A percentile compares a stretch with the other conserved stretches of the same genome.
These are phyloP conservation scores for Polymyxa betae DNA, from an alignment of 208 protist genomes.

Conservation along the genomic window DNA sequence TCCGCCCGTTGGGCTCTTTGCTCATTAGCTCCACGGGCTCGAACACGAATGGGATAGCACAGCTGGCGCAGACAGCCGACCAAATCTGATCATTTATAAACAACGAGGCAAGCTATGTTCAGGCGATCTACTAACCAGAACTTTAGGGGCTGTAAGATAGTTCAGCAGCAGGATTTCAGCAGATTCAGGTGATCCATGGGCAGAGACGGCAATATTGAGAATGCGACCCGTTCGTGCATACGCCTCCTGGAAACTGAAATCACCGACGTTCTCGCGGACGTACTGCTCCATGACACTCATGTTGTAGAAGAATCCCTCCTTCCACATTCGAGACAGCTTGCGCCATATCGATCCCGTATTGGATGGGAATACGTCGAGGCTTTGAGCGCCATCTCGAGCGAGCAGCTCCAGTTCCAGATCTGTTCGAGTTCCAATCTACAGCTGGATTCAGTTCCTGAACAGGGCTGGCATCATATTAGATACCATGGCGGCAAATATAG, in stretches of 20 bases:
- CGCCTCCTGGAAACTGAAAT: conserved; percentile 40
- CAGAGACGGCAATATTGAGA: conserved; percentile 34
- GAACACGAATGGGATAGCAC: conserved; percentile 39
- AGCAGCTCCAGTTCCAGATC: conserved; percentile 11
- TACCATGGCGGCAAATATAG: conserved; percentile 44
- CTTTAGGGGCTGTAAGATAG: conserved; percentile 47
- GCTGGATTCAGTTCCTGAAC: too few relatives aligned
- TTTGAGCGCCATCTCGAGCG: background rate
- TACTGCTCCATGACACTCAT: background rate
- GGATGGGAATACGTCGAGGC: background rate
- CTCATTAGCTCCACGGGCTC: background rate
- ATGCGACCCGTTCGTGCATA: conserved; percentile 35
- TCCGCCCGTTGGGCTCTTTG: background rate
- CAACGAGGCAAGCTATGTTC: too few relatives aligned
- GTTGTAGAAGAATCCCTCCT: conserved; percentile 23
- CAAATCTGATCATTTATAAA: conserved; percentile 20
- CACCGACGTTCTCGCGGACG: conserved; percentile 31
- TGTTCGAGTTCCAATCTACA: conserved; percentile 27
- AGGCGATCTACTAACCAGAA: conserved; percentile 1
- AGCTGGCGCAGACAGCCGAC: conserved; percentile 38
- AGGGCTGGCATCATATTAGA: too few relatives aligned
- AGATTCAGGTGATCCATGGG: background rate
- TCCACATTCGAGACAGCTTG: background rate
- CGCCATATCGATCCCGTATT: background rate
- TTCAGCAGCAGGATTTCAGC: background rate